Conservation (phyloP, 2,329 filamentous ascomycete genomes). For the Penicillium olsonii region DNA sequence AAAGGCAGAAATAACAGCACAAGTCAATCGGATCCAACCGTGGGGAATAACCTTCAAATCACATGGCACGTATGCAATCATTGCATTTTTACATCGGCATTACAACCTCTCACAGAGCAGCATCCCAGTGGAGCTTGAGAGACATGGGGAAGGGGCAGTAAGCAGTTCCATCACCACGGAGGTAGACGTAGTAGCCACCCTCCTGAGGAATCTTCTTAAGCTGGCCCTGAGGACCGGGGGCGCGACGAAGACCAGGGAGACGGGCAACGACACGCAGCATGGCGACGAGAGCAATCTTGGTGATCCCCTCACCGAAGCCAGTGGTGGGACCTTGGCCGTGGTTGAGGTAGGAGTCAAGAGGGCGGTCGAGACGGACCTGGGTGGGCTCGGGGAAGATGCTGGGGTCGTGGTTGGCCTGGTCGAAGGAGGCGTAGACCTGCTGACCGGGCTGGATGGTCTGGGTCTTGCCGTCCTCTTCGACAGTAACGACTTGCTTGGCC, state of each 20-base stretch:
- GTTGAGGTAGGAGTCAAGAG: constrained; percentile 65
- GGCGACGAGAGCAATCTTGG: constrained; percentile 63
- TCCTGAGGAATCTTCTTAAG: constrained; percentile 64
- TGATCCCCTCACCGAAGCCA: constrained; percentile 63
- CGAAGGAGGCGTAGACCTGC: constrained; percentile 65
- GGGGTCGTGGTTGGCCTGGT: constrained; percentile 57
- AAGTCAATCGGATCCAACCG: constrained; percentile 15
- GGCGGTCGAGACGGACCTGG: constrained; percentile 63
- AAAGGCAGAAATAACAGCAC: constrained; percentile 12
- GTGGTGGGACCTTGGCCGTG: constrained; percentile 65
- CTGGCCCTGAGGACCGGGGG: constrained; percentile 64
- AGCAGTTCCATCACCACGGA: constrained; percentile 66
- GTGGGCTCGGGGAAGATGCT: constrained; percentile 63
- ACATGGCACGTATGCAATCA: background rate
- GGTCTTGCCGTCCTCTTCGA: constrained; percentile 54
- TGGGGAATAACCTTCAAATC: background rate
- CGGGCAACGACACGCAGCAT: constrained; percentile 68
- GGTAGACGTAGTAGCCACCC: constrained; percentile 61
- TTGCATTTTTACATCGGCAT: background rate
- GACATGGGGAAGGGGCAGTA: constrained; percentile 55
- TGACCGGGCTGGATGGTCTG: constrained; percentile 58
- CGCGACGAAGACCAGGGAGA: constrained; percentile 61
- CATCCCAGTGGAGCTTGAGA: constrained; percentile 49
- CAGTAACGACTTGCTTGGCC: constrained; percentile 49
- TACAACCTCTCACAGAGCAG: constrained; percentile 26